Base-by-base conservation (phyloP, 768 basidiomycete genomes). In the Mycena pura region DNA sequence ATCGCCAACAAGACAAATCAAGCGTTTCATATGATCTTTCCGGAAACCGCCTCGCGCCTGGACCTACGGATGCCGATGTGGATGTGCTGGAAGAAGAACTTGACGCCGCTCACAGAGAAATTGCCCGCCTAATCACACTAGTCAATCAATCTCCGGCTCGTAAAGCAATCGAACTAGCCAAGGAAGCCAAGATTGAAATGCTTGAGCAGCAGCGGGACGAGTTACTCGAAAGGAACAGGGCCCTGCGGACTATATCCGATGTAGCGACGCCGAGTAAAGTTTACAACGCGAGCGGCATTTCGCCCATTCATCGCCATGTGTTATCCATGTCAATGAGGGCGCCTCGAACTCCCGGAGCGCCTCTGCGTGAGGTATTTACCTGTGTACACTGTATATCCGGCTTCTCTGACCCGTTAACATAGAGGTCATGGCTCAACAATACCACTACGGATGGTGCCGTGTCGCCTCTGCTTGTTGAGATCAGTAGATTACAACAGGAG, bases 121-220 rank as follows among this genome's bases (percentile, higher is more conserved):
- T 93, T 58, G 89, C 87, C 0, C 82, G 85, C 36, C 76, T 95
- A 40, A 84, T 82, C n/a, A 80, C 84, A 0, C 69, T 90, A 29
- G 77, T 94, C 41, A 82, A 81, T 28, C 89, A 91, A 63, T 92
- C 88, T 19, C 91, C 90, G 15, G 88, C 87, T 53, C 83, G 88
- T 13, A 89, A 88, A 67, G 91, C 93, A 0, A 85, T 95, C 57
- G 89, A 91, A 22, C 86, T 84, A 62, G 90, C 89, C 17, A 90
- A 88, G 67, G 91, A 95, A 43, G 77, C 85, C 27, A 87, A 85
- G 72, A 88, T 95, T 43, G 87, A 90, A 68, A 80, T 87, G 63
- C 77, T 96, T 54, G 89, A 93, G 75, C 82, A 82, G 62, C 89
- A 92, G 72, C 91, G 86, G 67, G 89, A 90, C 45, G 90, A 91